A percentile compares a stretch with the other conserved stretches of the same genome.
phyloP scores from a whole-genome alignment of 345 rosid genomes.

The Hibiscus syriacus region DNA sequence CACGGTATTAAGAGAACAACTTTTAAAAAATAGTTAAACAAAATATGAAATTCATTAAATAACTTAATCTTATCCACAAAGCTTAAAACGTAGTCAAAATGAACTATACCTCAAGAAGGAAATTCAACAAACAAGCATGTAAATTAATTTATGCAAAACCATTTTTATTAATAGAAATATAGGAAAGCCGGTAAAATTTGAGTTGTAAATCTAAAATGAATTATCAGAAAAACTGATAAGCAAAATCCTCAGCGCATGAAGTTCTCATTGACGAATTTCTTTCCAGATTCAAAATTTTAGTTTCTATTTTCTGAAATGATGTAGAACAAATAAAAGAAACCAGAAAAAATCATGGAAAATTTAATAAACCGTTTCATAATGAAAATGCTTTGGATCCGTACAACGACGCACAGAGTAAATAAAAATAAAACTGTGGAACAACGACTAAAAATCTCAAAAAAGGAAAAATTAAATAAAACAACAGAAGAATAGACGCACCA shows the following conservation, averaged over 20 bases:
- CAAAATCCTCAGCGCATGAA: background rate
- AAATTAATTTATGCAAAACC: slow-evolving; percentile 5
- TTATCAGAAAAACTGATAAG: background rate
- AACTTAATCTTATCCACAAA: slow-evolving; percentile 5
- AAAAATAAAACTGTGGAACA: slow-evolving; percentile 14
- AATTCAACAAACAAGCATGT: slow-evolving; percentile 12
- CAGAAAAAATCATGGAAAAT: background rate
- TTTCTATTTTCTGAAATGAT: background rate
- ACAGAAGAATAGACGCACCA: slow-evolving; percentile 45
- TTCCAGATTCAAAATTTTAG: background rate
- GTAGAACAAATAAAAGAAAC: background rate
- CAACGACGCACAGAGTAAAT: slow-evolving; percentile 10
- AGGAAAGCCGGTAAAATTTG: background rate
- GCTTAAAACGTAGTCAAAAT: slow-evolving; percentile 16
- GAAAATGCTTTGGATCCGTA: slow-evolving; percentile 39
- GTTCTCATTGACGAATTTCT: background rate
- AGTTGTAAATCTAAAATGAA: background rate
- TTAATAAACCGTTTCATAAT: slow-evolving; percentile 10
- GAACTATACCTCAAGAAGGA: background rate
- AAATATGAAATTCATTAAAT: background rate
- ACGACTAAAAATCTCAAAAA: slow-evolving; percentile 5
- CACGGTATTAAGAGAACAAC: slow-evolving; percentile 20
- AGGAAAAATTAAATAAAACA: background rate
- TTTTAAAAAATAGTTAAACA: background rate
- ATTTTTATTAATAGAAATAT: background rate